Evolutionary conservation across 495 filamentous ascomycete species (phyloP), one percentile per base, ranked within the genome.

Genomic region (Talaromyces borbonicus): DNA sequence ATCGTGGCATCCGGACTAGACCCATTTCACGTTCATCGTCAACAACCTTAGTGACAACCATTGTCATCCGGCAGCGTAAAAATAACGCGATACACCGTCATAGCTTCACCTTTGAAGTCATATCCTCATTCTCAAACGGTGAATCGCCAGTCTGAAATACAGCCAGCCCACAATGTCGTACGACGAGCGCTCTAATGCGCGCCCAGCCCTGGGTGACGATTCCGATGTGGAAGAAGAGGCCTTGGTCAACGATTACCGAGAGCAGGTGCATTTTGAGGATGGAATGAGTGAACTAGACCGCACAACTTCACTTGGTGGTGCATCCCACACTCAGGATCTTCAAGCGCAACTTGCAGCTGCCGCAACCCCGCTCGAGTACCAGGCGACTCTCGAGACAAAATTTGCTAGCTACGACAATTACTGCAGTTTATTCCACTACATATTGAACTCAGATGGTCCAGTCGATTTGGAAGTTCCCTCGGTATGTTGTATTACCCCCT

Each of bases 381-480:
- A 87, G 57, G 93, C 93, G 27, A 85, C 87, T 14, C 74, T 98
- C 46, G 90, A 95, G 64, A 85, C 83, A 60, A 96, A 96, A 67
- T 95, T 97, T 70, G 78, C 80, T 57, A 98, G 92, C 72, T 98
- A 98, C 74, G 93, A 98, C 68, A 87, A 88, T 65, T 98, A 98
- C 76, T 97, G 93, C 82, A 92, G 81, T 65, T 74, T 98, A 46
- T 98, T 98, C 71, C 93, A 97, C 71, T 96, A 87, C 67, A 95
- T 98, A 61, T 74, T 98, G 56, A 98, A 98, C 75, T 95, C 90
- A 47, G 93, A 97, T 50, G 92, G 92, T 3, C 92, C 92, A 25
- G 92, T 98, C 38, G 93, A 97, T 57, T 69, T 97, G 54, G 93
- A 98, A 63, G 81, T 90, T 49, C 92, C 92, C 52, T 94, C 89